These are phyloP conservation scores for Arabidopsis lyrata DNA, from an alignment of 441 rosid genomes.

Conservation along the genomic window DNA sequence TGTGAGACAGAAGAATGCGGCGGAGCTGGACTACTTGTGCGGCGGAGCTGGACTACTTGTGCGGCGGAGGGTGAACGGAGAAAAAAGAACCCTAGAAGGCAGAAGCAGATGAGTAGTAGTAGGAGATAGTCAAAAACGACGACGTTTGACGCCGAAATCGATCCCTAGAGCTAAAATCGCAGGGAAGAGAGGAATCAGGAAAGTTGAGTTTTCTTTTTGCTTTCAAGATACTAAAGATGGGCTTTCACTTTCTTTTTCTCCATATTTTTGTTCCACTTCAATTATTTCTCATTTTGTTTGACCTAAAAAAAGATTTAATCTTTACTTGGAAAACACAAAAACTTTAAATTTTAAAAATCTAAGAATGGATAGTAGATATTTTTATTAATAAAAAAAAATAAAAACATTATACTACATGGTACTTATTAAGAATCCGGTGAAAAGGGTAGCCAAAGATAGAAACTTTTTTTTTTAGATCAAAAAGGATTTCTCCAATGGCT, in stretches of 20 bases:
- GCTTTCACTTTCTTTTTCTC: not conserved
- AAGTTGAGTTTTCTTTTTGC: not conserved
- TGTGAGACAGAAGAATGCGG: constrained; percentile 15
- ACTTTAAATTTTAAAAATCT: not conserved
- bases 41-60: constrained; percentile 12
- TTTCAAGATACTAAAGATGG: not conserved
- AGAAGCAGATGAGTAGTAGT: constrained; percentile 21
- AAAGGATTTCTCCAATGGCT: constrained; percentile 8
- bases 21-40: constrained; percentile 15
- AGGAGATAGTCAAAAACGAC: constrained; percentile 27
- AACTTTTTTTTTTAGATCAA: not conserved
- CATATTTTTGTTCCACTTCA: not conserved
- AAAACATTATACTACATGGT: constrained; percentile 15
- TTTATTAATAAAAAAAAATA: constrained; percentile 6
- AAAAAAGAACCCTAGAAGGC: constrained; percentile 40
- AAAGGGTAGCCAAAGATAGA: constrained; percentile 14
- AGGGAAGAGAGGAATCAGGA: constrained; percentile 25
- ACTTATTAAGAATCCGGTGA: constrained; percentile 9
- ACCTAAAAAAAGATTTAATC: constrained; percentile 22
- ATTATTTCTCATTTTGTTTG: constrained; percentile 32
- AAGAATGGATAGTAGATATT: constrained; percentile 9
- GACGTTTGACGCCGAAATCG: constrained; percentile 35
- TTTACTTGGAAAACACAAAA: not conserved
- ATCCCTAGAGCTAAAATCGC: constrained; percentile 33
- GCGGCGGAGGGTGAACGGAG: constrained; percentile 42